Evolutionary conservation across 164 flowering plant genomes (phyloP), one percentile per base, ranked within the genome.

Genomic region (Stephania yunnanensis): DNA sequence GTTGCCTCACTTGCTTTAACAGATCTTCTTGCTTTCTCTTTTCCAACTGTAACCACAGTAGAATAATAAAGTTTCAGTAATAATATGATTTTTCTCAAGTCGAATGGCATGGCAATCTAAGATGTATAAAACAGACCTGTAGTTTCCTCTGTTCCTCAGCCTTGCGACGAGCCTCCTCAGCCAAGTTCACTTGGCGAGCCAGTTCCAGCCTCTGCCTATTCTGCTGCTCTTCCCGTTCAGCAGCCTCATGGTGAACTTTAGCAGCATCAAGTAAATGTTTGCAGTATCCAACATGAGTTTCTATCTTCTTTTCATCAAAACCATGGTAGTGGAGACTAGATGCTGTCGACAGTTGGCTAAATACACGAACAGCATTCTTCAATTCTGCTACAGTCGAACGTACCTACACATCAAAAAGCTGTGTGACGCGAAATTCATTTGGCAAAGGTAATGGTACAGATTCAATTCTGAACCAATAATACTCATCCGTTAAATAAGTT

Each of bases 281-380:
- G 84, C 99, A 95, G 71, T 93, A 95, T 58, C 86, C 92, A 77
- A 95, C 97, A 84, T 95, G 99, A 10, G 98, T 95, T 55, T 90
- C 95, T 76, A 93, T 93, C 78, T 95, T 95, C 84, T 88, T 95
- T 87, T 90, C 94, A 84, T 95, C 99, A 88, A 95, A 93, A 68
- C 98, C 98, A 83, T 95, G 97, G 73, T 87, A 77, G 46, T 94
- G 93, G 77, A 86, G 90, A 84, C 89, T 87, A 76, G 93, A 90
- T 71, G 93, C 90, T 46, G 91, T 89, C 80, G 97, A 91, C 79
- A 95, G 83, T 81, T 88, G 92, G 79, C 91, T 89, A 81, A 95
- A 95, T 30, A 93, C 78, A 70, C 98, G 89, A 75, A 95, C 92
- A 78, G 99, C 99, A 87, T 92, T 95, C 85, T 85, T 90, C 50